These are phyloP conservation scores for Uronychia setigera DNA, from an alignment of 73 alveolate species.

Conservation along the genomic window DNA sequence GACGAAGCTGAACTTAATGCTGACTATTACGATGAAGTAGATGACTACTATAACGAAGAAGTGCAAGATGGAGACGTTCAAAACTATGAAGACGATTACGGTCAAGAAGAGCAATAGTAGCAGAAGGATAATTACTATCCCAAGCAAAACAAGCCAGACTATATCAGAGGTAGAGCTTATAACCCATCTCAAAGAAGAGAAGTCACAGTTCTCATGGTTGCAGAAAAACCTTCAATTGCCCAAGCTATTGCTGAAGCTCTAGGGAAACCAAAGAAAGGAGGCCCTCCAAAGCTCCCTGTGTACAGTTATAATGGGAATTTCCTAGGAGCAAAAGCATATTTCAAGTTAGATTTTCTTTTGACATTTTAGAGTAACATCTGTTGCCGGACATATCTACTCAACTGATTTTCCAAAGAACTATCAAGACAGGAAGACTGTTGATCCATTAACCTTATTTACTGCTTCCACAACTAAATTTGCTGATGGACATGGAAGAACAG, in stretches of 20 bases:
- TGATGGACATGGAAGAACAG: slow-evolving; percentile 46
- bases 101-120: slow-evolving; percentile 34
- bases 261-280: slow-evolving; percentile 51
- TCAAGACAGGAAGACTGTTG: slow-evolving; percentile 93
- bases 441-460: slow-evolving; percentile 95
- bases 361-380: slow-evolving; percentile 80
- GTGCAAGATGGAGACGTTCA: slow-evolving; percentile 34
- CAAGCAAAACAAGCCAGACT: slow-evolving; percentile 25
- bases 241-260: slow-evolving; percentile 93
- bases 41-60: slow-evolving; percentile 61
- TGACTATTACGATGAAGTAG: slow-evolving; percentile 59
- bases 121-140: slow-evolving; percentile 31
- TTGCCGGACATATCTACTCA: slow-evolving; percentile 97
- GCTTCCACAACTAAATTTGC: slow-evolving; percentile 93
- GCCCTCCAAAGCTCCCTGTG: slow-evolving; percentile 69
- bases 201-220: slow-evolving; percentile 96
- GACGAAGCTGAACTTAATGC: slow-evolving; percentile 12
- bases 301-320: slow-evolving; percentile 77
- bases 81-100: slow-evolving; percentile 31
- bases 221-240: slow-evolving; percentile 99
- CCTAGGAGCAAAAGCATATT: slow-evolving; percentile 63
- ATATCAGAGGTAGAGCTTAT: slow-evolving; percentile 25
- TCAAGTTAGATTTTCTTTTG: slow-evolving; percentile 12
- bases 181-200: slow-evolving; percentile 39
- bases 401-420: slow-evolving; percentile 97